Percentiles rank a stretch among this genome's conserved stretches.
Conservation (phyloP, 495 filamentous ascomycete genomes). For the Immersiella caudata region DNA sequence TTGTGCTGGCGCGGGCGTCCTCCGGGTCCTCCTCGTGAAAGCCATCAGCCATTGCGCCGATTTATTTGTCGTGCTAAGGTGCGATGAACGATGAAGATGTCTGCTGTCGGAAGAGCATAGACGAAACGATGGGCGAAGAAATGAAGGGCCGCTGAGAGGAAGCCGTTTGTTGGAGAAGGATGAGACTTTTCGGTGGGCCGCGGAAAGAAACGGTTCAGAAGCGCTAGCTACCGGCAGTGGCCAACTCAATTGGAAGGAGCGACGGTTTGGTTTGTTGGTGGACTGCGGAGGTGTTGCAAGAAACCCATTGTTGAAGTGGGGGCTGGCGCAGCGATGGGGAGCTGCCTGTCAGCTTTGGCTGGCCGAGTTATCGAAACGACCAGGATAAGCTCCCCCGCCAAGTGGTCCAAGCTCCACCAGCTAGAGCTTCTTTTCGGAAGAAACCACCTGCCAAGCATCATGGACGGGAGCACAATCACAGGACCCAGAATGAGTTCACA, state of each 20-base stretch:
- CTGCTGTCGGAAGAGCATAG: neutral
- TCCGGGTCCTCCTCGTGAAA: conserved; percentile 42
- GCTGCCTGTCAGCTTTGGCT: conserved; percentile 2
- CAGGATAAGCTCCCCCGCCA: neutral
- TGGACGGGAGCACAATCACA: too few species aligned
- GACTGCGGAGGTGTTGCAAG: neutral
- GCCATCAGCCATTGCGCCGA: conserved; percentile 43
- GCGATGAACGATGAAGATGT: conserved; percentile 3
- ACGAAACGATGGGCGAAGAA: neutral
- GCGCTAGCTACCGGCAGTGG: neutral
- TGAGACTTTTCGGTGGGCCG: neutral
- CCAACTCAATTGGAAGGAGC: conserved; percentile 1
- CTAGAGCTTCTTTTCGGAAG: neutral
- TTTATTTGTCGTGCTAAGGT: neutral
- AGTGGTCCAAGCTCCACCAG: conserved; percentile 4
- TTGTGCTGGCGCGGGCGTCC: conserved; percentile 40
- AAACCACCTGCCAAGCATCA: too few species aligned
- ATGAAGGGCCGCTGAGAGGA: neutral
- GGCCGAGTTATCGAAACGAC: neutral
- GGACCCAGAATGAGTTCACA: too few species aligned
- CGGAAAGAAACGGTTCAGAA: neutral
- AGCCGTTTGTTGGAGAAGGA: neutral
- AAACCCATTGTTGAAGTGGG: neutral
- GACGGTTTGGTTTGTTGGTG: neutral
- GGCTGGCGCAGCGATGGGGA: neutral